Evolutionary conservation across 176 grass and related monocot genomes (phyloP), one percentile per base, ranked within the genome.

Genomic region (Cenchrus fungigraminus): DNA sequence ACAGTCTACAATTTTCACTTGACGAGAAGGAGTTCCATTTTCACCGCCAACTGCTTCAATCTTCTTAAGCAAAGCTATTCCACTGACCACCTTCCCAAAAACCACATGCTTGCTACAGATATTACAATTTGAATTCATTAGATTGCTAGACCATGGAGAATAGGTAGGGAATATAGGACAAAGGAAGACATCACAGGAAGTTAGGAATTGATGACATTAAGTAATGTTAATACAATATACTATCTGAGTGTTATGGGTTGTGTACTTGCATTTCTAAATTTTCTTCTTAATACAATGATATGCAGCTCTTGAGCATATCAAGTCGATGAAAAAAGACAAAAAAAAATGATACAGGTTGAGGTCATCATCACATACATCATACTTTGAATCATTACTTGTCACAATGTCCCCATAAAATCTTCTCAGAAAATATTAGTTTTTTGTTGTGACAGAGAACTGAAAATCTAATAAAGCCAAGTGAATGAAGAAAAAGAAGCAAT

Each of bases 31-130:
- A 53, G 73, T 83, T 60, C 93, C 93, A 45, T 49, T 74, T 45
- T 83, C 85, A 73, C 78, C 44, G 78, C 90, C 79, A 86, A 85
- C 52, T 43, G 31, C 78, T 79, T 95, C 93, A 61, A 95, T 88
- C 59, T 92, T 92, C 76, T 92, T 95, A 47, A 95, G 79, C 85
- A 92, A 80, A 50, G 16, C 19, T 54, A 81, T 57, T 73, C 90
- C 90, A 59, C 61, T 83, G 47, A 92, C 65, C 45, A 84, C 71
- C 83, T 95, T 95, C 17, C 93, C 93, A 84, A 95, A 95, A 12
- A 95, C 93, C 86, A 95, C 93, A 74, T 95, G 88, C 68, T 95
- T 92, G 44, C 93, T 95, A 84, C 57, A 95, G 70, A 88, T 44
- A 71, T 86, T 61, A 76, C 22, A 88, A 76, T 43, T 64, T 53